A percentile compares a stretch with the other conserved stretches of the same genome.
phyloP scores from a whole-genome alignment of 108 stramenopile species.

The Cyclotella kingstonii region DNA sequence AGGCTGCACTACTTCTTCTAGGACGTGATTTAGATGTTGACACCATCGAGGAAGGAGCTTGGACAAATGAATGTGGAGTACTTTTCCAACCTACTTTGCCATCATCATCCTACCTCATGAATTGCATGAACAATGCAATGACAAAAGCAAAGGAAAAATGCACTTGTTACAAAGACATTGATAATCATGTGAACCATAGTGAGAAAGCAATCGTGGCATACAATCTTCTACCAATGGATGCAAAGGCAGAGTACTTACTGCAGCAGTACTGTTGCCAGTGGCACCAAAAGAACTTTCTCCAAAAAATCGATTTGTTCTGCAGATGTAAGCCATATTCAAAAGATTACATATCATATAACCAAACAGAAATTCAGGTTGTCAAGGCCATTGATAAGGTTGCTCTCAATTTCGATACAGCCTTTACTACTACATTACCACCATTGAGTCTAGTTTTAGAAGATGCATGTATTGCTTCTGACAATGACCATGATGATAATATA shows the following conservation, averaged over 20 bases:
- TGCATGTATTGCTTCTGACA: slow-evolving; percentile 36
- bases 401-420: slow-evolving; percentile 36
- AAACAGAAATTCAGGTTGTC: slow-evolving; percentile 58
- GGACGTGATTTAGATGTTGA: slow-evolving; percentile 37
- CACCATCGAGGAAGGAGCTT: slow-evolving; percentile 66
- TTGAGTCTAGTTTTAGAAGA: slow-evolving; percentile 74
- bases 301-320: slow-evolving; percentile 57
- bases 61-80: slow-evolving; percentile 51
- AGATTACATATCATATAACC: slow-evolving; percentile 51
- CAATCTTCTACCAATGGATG: slow-evolving; percentile 33
- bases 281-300: slow-evolving; percentile 20
- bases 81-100: slow-evolving; percentile 59
- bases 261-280: slow-evolving; percentile 66
- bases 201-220: slow-evolving; percentile 11
- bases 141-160: slow-evolving; percentile 19
- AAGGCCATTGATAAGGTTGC: slow-evolving; percentile 29
- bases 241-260: slow-evolving; percentile 63
- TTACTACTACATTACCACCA: slow-evolving; percentile 59
- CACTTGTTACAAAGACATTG: slow-evolving; percentile 9
- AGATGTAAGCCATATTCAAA: slow-evolving; percentile 74
- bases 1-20: slow-evolving; percentile 64
- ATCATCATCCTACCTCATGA: slow-evolving; percentile 38
- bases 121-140: slow-evolving; percentile 40
- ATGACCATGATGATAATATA: slow-evolving; percentile 9
- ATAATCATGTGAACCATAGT: neutral